Evolutionary conservation across 2,329 filamentous ascomycete species (phyloP).

Genomic region (Endoconidiophora polonica): DNA sequence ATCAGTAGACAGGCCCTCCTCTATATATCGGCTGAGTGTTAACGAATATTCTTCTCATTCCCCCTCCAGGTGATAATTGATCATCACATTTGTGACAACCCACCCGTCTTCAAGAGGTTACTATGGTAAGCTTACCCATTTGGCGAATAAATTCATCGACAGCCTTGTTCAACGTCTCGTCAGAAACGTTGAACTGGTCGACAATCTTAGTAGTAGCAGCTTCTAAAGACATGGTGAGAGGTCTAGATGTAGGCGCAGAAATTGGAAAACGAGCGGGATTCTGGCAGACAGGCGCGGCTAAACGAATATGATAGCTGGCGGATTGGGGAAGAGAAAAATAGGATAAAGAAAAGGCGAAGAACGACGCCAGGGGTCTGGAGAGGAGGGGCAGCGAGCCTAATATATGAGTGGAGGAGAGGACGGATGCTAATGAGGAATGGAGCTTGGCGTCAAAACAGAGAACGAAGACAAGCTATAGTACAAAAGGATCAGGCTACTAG

Average conservation of each 20-base stretch:
- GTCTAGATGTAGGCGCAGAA: conserved; percentile 34
- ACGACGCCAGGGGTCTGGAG: conserved; percentile 4
- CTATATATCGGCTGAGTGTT: conserved; percentile 24
- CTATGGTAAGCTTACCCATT: conserved; percentile 40
- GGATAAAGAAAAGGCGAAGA: conserved; percentile 15
- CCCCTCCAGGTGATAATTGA: not conserved
- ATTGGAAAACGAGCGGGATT: conserved; percentile 31
- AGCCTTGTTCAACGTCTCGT: conserved; percentile 60
- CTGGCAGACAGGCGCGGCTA: conserved; percentile 34
- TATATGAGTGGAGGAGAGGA: conserved; percentile 26
- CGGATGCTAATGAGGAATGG: conserved; percentile 18
- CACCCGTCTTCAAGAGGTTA: not conserved
- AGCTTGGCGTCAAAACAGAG: conserved; percentile 13
- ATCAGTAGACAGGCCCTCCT: conserved; percentile 64
- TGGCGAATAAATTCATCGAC: conserved; percentile 75
- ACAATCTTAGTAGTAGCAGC: conserved; percentile 67
- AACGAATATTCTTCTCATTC: too few species aligned
- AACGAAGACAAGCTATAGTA: conserved; percentile 18
- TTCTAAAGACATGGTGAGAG: conserved; percentile 42
- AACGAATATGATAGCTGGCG: conserved; percentile 15
- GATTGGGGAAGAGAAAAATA: conserved; percentile 14
- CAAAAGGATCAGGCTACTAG: conserved; percentile 4
- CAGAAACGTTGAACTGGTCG: conserved; percentile 68
- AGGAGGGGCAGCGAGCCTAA: conserved; percentile 14
- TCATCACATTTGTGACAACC: not conserved